phyloP scores from a whole-genome alignment of 2,329 filamentous ascomycete species.

The Hirsutella thompsonii region DNA sequence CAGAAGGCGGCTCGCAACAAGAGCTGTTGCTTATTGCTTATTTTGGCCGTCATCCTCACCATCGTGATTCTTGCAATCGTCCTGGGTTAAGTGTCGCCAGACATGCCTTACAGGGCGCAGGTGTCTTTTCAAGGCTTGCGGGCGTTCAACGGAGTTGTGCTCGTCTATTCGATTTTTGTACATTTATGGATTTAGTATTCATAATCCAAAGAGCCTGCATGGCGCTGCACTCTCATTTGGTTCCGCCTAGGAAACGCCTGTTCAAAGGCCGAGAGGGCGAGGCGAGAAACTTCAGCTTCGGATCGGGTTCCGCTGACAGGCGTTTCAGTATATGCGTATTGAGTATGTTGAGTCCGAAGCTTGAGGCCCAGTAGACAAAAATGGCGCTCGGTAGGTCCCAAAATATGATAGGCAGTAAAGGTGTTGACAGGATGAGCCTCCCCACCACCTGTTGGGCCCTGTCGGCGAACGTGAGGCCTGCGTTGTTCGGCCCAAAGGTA shows the following conservation, averaged over 20 bases:
- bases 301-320: constrained; percentile 7
- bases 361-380: constrained; percentile 26
- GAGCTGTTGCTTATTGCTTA: constrained; percentile 81
- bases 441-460: constrained; percentile 15
- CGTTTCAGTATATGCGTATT: constrained; percentile 18
- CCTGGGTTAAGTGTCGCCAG: constrained; percentile 42
- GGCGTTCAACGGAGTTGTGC: constrained; percentile 5
- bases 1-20: constrained; percentile 94
- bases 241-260: no score
- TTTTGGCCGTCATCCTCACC: constrained; percentile 76
- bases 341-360: constrained; percentile 20
- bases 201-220: no score
- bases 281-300: constrained; percentile 6
- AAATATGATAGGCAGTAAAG: constrained; percentile 19
- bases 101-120: not conserved
- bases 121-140: not conserved
- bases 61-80: constrained; percentile 83
- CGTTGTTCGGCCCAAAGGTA: constrained; percentile 6
- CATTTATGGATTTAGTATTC: no score
- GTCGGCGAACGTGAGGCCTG: constrained; percentile 6
- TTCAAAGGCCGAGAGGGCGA: no score
- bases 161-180: constrained; percentile 1
- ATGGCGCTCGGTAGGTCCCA: constrained; percentile 24
- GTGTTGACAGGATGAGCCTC: constrained; percentile 17
- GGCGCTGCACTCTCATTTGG: no score